These are phyloP conservation scores for Penicillium concentricum DNA, from an alignment of 2,329 filamentous ascomycete species.

Conservation along the genomic window DNA sequence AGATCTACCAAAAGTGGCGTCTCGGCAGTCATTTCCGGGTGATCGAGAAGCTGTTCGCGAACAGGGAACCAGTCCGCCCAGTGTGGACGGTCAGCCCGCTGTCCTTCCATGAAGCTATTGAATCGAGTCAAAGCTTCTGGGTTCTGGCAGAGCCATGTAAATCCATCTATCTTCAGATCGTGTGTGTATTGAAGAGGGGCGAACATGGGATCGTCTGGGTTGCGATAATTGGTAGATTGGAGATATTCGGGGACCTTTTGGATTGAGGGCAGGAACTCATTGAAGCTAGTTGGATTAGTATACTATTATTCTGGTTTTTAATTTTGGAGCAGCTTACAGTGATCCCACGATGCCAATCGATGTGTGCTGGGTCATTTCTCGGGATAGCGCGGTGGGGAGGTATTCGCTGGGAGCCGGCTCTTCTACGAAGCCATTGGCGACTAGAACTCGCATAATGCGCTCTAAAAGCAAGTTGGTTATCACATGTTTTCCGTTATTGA, in stretches of 20 bases:
- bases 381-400: constrained; percentile 14
- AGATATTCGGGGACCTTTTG: constrained; percentile 20
- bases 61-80: constrained; percentile 28
- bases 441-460: constrained; percentile 24
- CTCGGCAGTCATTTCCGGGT: constrained; percentile 10
- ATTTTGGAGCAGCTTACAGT: constrained; percentile 11
- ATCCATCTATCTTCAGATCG: background rate
- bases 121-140: constrained; percentile 19
- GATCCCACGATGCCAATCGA: constrained; percentile 18
- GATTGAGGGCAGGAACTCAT: constrained; percentile 20
- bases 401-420: constrained; percentile 17
- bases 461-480: constrained; percentile 7
- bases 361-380: constrained; percentile 17
- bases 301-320: background rate
- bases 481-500: rapidly evolving
- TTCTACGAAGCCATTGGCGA: constrained; percentile 15
- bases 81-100: constrained; percentile 16
- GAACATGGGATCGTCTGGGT: constrained; percentile 15
- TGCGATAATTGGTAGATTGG: constrained; percentile 10
- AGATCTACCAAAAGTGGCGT: constrained; percentile 39
- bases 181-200: constrained; percentile 17
- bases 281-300: constrained; percentile 12
- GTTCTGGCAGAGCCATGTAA: constrained; percentile 20
- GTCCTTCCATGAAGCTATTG: constrained; percentile 28
- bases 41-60: constrained; percentile 14